Percentiles rank a stretch among this genome's conserved stretches.
Evolutionary conservation across 371 early-diverging fungal species (phyloP).

Genomic region (Phascolomyces articulosus): DNA sequence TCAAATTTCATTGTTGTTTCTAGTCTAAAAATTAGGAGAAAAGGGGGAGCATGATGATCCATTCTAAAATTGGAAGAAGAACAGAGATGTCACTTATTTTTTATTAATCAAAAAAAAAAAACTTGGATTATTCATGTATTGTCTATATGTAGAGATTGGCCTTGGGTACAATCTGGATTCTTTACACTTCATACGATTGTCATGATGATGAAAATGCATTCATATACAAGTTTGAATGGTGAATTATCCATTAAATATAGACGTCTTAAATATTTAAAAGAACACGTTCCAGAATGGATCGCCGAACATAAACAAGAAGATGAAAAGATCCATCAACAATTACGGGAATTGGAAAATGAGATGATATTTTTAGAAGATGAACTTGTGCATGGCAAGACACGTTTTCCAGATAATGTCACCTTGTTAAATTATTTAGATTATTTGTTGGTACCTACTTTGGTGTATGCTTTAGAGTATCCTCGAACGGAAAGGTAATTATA

Average conservation of each 20-base stretch:
- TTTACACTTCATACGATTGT: conserved; percentile 88
- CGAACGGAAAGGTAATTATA: conserved; percentile 70
- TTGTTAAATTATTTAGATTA: conserved; percentile 87
- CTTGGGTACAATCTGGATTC: conserved; percentile 90
- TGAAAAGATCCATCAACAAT: conserved; percentile 4
- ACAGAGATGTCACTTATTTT: background rate
- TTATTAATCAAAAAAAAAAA: too few relatives aligned
- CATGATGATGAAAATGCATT: conserved; percentile 95
- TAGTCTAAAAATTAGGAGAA: background rate
- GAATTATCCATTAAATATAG: conserved; percentile 62
- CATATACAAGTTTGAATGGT: conserved; percentile 80
- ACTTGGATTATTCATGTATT: too few relatives aligned
- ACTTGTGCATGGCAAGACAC: conserved; percentile 55
- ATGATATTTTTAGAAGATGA: conserved; percentile 65
- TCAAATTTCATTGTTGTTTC: too few relatives aligned
- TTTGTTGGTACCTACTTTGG: conserved; percentile 85
- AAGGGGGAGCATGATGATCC: background rate
- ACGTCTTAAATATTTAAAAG: conserved; percentile 40
- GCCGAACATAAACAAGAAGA: conserved; percentile 16
- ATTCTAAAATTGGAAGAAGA: background rate
- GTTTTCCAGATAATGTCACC: conserved; percentile 85
- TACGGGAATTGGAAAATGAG: conserved; percentile 38
- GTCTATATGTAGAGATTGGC: conserved; percentile 78
- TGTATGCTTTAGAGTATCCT: conserved; percentile 95
- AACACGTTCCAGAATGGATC: conserved; percentile 31